A percentile compares a stretch with the other conserved stretches of the same genome.
These are phyloP conservation scores for Funneliformis caledonium DNA, from an alignment of 371 early-diverging fungal genomes.

Conservation along the genomic window DNA sequence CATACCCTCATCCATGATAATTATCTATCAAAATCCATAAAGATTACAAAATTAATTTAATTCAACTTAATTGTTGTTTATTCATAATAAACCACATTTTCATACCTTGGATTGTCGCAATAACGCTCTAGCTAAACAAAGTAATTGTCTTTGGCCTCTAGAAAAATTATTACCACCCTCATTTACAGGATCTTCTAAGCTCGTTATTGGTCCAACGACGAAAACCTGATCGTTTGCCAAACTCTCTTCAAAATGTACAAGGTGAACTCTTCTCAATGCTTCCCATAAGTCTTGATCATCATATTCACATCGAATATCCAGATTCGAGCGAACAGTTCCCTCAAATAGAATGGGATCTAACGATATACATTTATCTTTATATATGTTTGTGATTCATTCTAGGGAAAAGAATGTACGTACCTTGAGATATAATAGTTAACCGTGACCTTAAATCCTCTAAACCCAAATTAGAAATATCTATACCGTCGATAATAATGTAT, in stretches of 20 bases:
- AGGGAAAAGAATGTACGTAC: neutral
- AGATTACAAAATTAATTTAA: neutral
- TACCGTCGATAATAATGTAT: slow-evolving; percentile 74
- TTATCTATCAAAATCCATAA: slow-evolving; percentile 10
- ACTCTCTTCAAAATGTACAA: slow-evolving; percentile 45
- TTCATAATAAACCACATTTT: neutral
- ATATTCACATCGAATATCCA: slow-evolving; percentile 63
- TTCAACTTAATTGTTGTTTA: neutral
- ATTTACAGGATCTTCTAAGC: slow-evolving; percentile 61
- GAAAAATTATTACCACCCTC: slow-evolving; percentile 80
- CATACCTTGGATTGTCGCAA: slow-evolving; percentile 47
- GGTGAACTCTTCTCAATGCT: slow-evolving; percentile 55
- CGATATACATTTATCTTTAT: neutral
- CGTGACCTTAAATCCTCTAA: slow-evolving; percentile 71
- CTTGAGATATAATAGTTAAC: slow-evolving; percentile 83
- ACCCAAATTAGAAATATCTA: slow-evolving; percentile 76
- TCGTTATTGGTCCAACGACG: slow-evolving; percentile 52
- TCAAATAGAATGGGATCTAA: slow-evolving; percentile 41
- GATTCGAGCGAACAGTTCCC: slow-evolving; percentile 66
- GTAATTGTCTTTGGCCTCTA: slow-evolving; percentile 84
- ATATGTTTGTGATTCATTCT: neutral
- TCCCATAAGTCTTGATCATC: slow-evolving; percentile 69
- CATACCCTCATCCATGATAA: slow-evolving; percentile 42
- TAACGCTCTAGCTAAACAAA: slow-evolving; percentile 82
- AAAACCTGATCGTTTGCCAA: slow-evolving; percentile 48